Base-by-base conservation (phyloP, 2,329 filamentous ascomycete genomes). In the Aspergillus terreus region DNA sequence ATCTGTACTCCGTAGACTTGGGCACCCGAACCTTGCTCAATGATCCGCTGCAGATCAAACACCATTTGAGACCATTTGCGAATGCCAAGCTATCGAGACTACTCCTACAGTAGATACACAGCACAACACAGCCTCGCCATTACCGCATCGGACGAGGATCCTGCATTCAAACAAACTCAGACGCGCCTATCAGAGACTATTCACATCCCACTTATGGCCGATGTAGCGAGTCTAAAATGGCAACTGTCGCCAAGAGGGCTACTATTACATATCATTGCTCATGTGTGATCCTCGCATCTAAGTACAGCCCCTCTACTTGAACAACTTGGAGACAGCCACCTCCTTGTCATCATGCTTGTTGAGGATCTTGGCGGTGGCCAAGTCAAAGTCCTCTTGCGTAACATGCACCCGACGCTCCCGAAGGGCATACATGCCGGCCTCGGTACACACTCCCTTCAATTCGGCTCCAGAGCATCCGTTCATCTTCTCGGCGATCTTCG, bases 281-380 rank as follows among this genome's bases (percentile, higher is more conserved):
- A 46, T 27, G 6, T 19, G 19, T 19, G 19, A 19, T 19, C 19
- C 19, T 19, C 14, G 9, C 14, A 11, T 51, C 44, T 33, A 47
- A 35, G 35, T 45, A 42, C 25, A 35, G 27, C n/a, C 10, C 42
- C 38, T 58, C 55, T 68, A 70, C 61, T 70, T 70, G 64, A 68
- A 70, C 50, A 70, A 53, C 56, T 70, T 70, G 17, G 64, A 67
- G 33, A 70, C 63, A n/a, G 66, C 66, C 32, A 68, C 64, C 72
- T 96, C 92, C 82, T 97, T 97, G 75, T 99, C 94, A 68, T 97
- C 94, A 72, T 97, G 94, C 82, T 96, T 97, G 84, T 99, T 97
- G 71, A 99, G 82, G 55, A 99, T 92, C 88, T 99, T 99, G 70
- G 94, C 94, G 6, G 94, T 99, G 32, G 94, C 94, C 57, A 99